Percentiles rank a stretch among this genome's conserved stretches.
Evolutionary conservation across 148 eudicot genomes (phyloP).

Genomic region (Vaccinium darrowii): DNA sequence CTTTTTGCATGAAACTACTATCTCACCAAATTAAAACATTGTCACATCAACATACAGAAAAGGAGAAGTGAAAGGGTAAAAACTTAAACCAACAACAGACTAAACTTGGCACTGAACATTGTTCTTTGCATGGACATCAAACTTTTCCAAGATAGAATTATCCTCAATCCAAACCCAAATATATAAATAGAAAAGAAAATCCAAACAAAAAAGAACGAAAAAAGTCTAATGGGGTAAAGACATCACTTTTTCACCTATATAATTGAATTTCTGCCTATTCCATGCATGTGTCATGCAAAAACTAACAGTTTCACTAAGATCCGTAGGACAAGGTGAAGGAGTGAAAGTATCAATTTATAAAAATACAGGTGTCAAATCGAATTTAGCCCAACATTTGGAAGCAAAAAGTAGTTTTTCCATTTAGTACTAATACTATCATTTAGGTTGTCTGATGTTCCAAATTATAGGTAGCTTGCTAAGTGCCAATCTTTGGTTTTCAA

Average conservation of each 20-base stretch:
- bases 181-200: not conserved
- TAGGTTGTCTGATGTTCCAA: not conserved
- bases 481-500: not conserved
- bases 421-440: not conserved
- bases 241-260: not conserved
- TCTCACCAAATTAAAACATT: not conserved
- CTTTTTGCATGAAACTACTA: not conserved
- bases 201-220: not conserved
- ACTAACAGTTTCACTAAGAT: not conserved
- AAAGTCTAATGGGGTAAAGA: not conserved
- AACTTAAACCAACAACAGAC: not conserved
- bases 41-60: not conserved
- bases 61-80: not conserved
- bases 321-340: not conserved
- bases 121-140: not conserved
- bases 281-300: not conserved
- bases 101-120: not conserved
- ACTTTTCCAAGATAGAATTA: not conserved
- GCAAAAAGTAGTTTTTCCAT: not conserved
- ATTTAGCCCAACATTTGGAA: not conserved
- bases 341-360: not conserved
- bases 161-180: not conserved
- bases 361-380: not conserved
- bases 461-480: not conserved
- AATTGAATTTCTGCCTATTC: not conserved